A percentile compares a stretch with the other conserved stretches of the same genome.
These are phyloP conservation scores for Coemansia sp. DNA, from an alignment of 192 early-diverging fungal genomes.

Conservation along the genomic window DNA sequence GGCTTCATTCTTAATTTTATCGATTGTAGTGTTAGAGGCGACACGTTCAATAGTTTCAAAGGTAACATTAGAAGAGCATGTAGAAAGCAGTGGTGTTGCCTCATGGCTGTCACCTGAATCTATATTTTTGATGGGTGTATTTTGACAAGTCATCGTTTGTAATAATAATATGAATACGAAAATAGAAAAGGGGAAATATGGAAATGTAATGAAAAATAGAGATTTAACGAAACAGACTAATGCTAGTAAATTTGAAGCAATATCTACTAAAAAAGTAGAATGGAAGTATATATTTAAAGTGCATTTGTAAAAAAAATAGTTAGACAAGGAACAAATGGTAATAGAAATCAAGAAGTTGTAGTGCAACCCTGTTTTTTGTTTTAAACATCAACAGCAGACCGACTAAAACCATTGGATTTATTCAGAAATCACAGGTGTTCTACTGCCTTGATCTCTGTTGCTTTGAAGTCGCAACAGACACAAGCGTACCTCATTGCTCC, in stretches of 20 bases:
- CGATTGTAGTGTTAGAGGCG: background rate
- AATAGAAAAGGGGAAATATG: constrained; percentile 11
- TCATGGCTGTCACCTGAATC: background rate
- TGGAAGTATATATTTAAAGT: too few species aligned
- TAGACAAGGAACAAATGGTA: too few species aligned
- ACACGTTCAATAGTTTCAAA: background rate
- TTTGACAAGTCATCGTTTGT: background rate
- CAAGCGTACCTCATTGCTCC: constrained; percentile 23
- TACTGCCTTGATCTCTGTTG: background rate
- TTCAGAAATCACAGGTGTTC: background rate
- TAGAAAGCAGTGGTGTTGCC: background rate
- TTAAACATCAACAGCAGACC: too few species aligned
- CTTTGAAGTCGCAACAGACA: constrained; percentile 17
- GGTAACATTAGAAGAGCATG: background rate
- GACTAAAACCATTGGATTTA: too few species aligned
- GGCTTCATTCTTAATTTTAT: background rate
- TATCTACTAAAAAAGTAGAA: background rate
- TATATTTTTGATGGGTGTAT: background rate
- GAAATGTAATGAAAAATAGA: background rate
- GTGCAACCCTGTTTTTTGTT: background rate
- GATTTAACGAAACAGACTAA: background rate
- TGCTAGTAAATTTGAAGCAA: background rate
- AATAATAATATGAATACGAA: constrained; percentile 35
- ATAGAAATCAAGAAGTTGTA: too few species aligned
- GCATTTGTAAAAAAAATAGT: too few species aligned